Conservation (phyloP, 768 basidiomycete genomes). For the Gautieria morchelliformis region DNA sequence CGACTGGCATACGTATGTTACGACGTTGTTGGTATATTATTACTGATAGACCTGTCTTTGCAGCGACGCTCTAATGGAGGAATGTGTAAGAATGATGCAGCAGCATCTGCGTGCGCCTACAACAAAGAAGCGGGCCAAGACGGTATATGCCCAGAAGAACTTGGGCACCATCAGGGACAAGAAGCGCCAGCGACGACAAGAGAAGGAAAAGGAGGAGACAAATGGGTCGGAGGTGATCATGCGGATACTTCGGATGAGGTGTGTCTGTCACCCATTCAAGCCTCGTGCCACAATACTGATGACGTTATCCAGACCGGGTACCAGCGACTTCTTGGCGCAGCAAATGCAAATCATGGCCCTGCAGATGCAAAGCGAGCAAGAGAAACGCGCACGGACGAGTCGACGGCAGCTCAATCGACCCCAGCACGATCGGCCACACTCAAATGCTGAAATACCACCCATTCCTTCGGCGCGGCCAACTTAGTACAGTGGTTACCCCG, state of each 20-base stretch:
- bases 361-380: conserved; percentile 76
- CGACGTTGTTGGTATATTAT: neutral
- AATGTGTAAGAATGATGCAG: conserved; percentile 94
- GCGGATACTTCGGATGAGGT: conserved; percentile 94
- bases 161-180: conserved; percentile 92
- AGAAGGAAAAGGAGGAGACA: conserved; percentile 52
- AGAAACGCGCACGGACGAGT: conserved; percentile 41
- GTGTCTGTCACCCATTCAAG: conserved; percentile 14
- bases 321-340: conserved; percentile 80
- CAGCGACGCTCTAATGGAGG: conserved; percentile 83
- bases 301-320: conserved; percentile 47
- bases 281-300: neutral
- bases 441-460: neutral
- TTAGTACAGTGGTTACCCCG: neutral
- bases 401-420: conserved; percentile 7
- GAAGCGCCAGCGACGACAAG: conserved; percentile 84
- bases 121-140: conserved; percentile 84
- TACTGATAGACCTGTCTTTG: conserved; percentile 7
- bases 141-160: conserved; percentile 86
- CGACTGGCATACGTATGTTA: conserved; percentile 82
- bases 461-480: conserved; percentile 3
- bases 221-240: conserved; percentile 79
- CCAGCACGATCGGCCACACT: conserved; percentile 1
- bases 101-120: conserved; percentile 68
- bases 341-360: conserved; percentile 71